Conservation (phyloP, 1,284 basidiomycete genomes). For the Anthracocystis walkeri region DNA sequence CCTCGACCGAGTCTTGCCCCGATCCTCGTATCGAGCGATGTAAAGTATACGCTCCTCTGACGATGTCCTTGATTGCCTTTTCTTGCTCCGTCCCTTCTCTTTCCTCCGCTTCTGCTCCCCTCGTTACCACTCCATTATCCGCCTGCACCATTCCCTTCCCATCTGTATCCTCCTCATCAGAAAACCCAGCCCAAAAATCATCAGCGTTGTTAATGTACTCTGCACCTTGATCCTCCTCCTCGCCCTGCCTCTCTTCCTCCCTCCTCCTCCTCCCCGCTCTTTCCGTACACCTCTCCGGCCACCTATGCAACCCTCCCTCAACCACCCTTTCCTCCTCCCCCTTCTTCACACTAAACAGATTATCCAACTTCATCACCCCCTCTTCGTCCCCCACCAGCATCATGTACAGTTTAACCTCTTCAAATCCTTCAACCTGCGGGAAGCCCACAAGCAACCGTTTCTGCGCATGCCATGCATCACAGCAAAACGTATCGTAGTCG, state of each 20-base stretch:
- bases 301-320: constrained; percentile 1
- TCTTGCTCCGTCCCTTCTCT: background rate
- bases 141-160: background rate
- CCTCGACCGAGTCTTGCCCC: background rate
- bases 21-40: constrained; percentile 8
- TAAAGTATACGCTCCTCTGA: constrained; percentile 28
- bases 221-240: constrained; percentile 9
- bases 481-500: constrained; percentile 14
- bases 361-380: constrained; percentile 22
- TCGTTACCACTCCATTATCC: background rate
- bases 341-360: constrained; percentile 13
- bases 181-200: constrained; percentile 49
- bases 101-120: background rate
- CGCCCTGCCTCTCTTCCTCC: background rate
- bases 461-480: constrained; percentile 9
- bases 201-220: constrained; percentile 48
- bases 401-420: constrained; percentile 11
- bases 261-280: background rate
- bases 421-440: background rate
- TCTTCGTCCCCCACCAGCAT: background rate
- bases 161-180: constrained; percentile 24
- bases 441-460: constrained; percentile 4
- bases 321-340: background rate
- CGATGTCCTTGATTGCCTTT: constrained; percentile 34
- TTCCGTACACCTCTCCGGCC: constrained; percentile 1